Percentiles rank a stretch among this genome's conserved stretches.
phyloP scores from a whole-genome alignment of 176 grass and related monocot genomes.

The Elaeis guineensis region DNA sequence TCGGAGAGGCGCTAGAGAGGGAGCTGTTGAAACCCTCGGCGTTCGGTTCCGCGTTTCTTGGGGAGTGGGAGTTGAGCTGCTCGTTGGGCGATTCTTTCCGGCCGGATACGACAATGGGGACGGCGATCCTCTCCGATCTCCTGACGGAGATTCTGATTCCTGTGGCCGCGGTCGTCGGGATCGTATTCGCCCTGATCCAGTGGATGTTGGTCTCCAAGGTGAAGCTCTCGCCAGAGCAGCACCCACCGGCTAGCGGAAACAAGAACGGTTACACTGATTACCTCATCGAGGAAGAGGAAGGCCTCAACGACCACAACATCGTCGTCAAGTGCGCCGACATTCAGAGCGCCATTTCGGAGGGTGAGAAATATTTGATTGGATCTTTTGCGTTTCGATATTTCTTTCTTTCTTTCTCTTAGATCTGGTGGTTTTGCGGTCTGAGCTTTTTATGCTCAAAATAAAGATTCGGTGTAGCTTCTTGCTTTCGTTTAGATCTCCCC shows the following conservation, averaged over 20 bases:
- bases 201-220: constrained; percentile 73
- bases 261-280: constrained; percentile 50
- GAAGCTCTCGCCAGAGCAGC: constrained; percentile 35
- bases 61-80: no score
- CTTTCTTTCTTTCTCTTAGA: background rate
- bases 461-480: no score
- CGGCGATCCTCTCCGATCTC: constrained; percentile 54
- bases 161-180: constrained; percentile 54
- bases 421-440: background rate
- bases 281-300: constrained; percentile 66
- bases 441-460: no score
- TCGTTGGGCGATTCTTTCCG: no score
- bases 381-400: background rate
- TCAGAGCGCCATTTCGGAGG: constrained; percentile 43
- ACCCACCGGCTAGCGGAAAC: background rate
- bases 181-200: constrained; percentile 64
- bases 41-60: no score
- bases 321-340: constrained; percentile 41
- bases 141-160: constrained; percentile 63
- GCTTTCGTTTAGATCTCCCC: no score
- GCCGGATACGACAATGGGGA: constrained; percentile 24
- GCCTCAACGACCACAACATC: constrained; percentile 24
- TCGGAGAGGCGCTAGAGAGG: no score
- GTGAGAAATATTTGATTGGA: constrained; percentile 6
- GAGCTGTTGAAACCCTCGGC: no score